These are phyloP conservation scores for sorghum (Sorghum bicolor) DNA, from an alignment of 176 grass and related monocot species.

Conservation along the genomic window DNA sequence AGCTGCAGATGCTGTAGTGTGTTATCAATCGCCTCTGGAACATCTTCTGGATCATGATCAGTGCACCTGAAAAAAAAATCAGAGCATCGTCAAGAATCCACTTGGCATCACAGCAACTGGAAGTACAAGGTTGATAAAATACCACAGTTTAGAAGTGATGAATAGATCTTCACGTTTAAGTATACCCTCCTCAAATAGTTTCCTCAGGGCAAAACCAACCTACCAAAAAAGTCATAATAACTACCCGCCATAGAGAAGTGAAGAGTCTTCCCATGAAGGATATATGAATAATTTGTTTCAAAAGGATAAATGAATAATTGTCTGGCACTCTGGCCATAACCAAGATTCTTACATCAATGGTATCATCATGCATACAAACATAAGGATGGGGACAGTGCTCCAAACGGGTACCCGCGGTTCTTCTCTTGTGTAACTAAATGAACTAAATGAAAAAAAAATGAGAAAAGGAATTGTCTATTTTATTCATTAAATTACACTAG, in stretches of 20 bases:
- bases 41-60: slow-evolving; percentile 22
- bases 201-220: slow-evolving; percentile 58
- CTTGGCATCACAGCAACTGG: neutral
- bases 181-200: slow-evolving; percentile 46
- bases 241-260: neutral
- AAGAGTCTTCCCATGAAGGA: neutral
- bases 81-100: neutral
- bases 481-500: too few relatives aligned
- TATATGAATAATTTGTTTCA: neutral
- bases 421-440: too few relatives aligned
- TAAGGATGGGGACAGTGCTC: too few relatives aligned
- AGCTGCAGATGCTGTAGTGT: slow-evolving; percentile 6
- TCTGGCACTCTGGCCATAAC: neutral
- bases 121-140: neutral
- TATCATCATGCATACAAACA: too few relatives aligned
- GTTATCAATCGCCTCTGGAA: neutral
- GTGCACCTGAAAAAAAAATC: slow-evolving; percentile 8
- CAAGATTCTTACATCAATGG: neutral
- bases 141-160: slow-evolving; percentile 87
- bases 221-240: neutral
- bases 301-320: neutral
- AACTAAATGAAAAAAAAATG: too few relatives aligned
- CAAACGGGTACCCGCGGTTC: too few relatives aligned
- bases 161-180: slow-evolving; percentile 65
- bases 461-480: too few relatives aligned